Evolutionary conservation across 805 yeast genomes (phyloP).

Genomic region (Starmerella floricola): DNA sequence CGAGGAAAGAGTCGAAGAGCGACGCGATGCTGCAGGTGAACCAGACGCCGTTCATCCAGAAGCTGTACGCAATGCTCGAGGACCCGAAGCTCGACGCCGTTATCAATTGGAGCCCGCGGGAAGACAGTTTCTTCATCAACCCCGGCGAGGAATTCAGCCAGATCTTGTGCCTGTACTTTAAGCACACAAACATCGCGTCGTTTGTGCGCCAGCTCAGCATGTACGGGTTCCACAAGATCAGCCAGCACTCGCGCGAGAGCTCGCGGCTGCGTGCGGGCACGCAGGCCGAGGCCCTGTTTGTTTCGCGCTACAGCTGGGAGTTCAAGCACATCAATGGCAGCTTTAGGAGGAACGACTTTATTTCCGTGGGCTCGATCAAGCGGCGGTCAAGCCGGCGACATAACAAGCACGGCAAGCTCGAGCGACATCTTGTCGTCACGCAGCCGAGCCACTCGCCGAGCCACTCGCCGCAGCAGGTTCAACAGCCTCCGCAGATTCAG

Average conservation of each 20-base stretch:
- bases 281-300: conserved; percentile 1
- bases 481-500: conserved; percentile 1
- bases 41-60: conserved; percentile 68
- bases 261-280: conserved; percentile 2
- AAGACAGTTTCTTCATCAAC: conserved; percentile 61
- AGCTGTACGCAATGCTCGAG: conserved; percentile 78
- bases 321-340: conserved; percentile 71
- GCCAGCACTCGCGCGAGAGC: conserved; percentile 17
- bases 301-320: conserved; percentile 49
- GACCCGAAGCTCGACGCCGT: conserved; percentile 58
- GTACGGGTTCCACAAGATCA: conserved; percentile 83
- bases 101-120: conserved; percentile 71
- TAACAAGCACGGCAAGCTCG: conserved; percentile 11
- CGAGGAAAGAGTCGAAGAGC: no score
- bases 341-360: conserved; percentile 72
- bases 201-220: conserved; percentile 90
- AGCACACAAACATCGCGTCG: conserved; percentile 86
- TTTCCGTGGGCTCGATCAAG: conserved; percentile 60
- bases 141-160: conserved; percentile 83
- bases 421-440: conserved; percentile 16
- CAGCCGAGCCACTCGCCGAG: background rate
- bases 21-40: conserved; percentile 27
- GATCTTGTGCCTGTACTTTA: conserved; percentile 61
- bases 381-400: conserved; percentile 42
- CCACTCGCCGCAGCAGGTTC: background rate